Evolutionary conservation across 2,329 filamentous ascomycete genomes (phyloP), one percentile per base, ranked within the genome.

Genomic region (Hypocreales sp.): DNA sequence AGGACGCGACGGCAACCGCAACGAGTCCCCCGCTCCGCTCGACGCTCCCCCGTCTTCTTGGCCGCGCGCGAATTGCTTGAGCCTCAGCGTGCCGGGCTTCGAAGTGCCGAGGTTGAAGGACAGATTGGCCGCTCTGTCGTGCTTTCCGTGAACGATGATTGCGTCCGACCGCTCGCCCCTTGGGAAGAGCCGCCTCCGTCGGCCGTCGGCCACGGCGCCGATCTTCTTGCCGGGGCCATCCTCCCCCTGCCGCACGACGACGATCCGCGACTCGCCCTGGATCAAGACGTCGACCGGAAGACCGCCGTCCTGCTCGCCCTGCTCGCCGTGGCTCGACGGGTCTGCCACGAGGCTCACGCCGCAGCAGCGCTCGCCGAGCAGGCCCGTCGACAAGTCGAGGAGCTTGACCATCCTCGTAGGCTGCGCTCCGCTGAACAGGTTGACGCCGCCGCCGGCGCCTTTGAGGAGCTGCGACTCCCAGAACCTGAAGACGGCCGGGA

Each of bases 401-500:
- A 73, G 46, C 26, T 65, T 67, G 9, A 67, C 42, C 64, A 72
- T 72, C 25, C 61, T 57, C 2, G 60, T 60, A 0, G 64, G 61
- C 30, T 66, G 64, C 0, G 62, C 51, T 25, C 65, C 64, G 31
- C 61, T 65, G 37, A 72, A 72, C 3, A 71, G 47, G 30, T 68
- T 68, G 6, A 61, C 60, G 2, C 62, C 60, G 9, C 58, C 58
- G n/a, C 60, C 59, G 7, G 49, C 49, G 10, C 58, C 55, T 34
- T 59, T 63, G 9, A 64, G 62, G 8, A 67, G 52, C 35, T 72
- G 67, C 1, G 67, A 60, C 20, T 72, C 67, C 67, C 68, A 72
- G 46, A 72, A 73, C 10, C 60, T 59, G 5, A 61, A 50, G 6
- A 73, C 49, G 1, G 57, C 56, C 1, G 67, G 64, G 25, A 73